Percentiles rank a stretch among this genome's conserved stretches.
These are phyloP conservation scores for Penicillium sp. DNA, from an alignment of 2,329 filamentous ascomycete species.

Conservation along the genomic window DNA sequence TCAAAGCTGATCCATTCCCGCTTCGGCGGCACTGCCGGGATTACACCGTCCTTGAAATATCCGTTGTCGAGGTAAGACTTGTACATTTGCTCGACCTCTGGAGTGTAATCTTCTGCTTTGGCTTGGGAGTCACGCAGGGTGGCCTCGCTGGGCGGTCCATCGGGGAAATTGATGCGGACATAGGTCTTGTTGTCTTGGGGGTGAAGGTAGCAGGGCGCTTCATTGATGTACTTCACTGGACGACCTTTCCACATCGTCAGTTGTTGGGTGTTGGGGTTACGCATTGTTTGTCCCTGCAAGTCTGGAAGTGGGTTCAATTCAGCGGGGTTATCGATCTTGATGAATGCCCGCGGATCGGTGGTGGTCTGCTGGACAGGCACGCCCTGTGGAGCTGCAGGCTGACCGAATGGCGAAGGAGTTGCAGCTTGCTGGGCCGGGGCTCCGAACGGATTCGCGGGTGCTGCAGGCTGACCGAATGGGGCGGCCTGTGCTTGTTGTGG, in stretches of 20 bases:
- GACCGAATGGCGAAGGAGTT: slow-evolving; percentile 20
- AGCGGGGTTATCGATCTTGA: slow-evolving; percentile 26
- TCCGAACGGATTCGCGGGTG: slow-evolving; percentile 30
- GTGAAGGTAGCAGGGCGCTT: slow-evolving; percentile 50
- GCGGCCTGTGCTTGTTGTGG: slow-evolving; percentile 3
- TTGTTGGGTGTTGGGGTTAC: slow-evolving; percentile 33
- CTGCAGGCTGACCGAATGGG: slow-evolving; percentile 34
- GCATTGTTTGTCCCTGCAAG: slow-evolving; percentile 36
- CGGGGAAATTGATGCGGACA: slow-evolving; percentile 67
- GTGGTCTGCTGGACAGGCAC: slow-evolving; percentile 14
- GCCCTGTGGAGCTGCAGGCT: slow-evolving; percentile 26
- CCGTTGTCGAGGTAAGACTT: slow-evolving; percentile 61
- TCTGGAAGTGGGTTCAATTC: slow-evolving; percentile 36
- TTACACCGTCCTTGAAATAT: slow-evolving; percentile 62
- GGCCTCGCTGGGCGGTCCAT: slow-evolving; percentile 57
- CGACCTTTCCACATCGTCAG: slow-evolving; percentile 61
- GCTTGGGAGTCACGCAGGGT: slow-evolving; percentile 50
- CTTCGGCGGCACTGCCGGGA: slow-evolving; percentile 74
- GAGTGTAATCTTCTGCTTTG: slow-evolving; percentile 49
- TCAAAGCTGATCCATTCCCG: slow-evolving; percentile 71
- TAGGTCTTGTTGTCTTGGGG: slow-evolving; percentile 52
- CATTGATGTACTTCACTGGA: slow-evolving; percentile 56
- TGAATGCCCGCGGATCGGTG: slow-evolving; percentile 27
- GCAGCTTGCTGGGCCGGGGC: slow-evolving; percentile 6
- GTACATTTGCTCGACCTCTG: slow-evolving; percentile 58